Evolutionary conservation across 371 early-diverging fungal genomes (phyloP).

Genomic region (Syncephalastrum sp.): DNA sequence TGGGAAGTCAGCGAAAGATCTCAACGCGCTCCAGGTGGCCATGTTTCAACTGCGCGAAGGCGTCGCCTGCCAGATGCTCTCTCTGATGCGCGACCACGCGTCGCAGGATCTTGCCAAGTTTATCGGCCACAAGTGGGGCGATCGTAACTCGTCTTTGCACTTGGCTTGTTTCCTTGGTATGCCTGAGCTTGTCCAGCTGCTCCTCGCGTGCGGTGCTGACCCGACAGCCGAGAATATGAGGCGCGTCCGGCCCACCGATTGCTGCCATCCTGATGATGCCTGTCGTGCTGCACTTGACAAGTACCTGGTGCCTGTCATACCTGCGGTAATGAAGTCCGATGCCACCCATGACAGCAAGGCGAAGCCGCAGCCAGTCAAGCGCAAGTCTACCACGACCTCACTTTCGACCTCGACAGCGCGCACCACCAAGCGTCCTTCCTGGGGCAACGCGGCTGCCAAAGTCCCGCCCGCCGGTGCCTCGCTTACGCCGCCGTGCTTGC

Average conservation of each 20-base stretch:
- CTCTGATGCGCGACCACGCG: constrained; percentile 13
- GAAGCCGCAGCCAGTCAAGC: too few relatives aligned
- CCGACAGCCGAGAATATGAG: constrained; percentile 59
- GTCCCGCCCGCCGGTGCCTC: too few relatives aligned
- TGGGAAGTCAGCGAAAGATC: constrained; percentile 18
- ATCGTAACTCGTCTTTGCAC: constrained; percentile 71
- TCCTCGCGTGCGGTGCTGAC: constrained; percentile 64
- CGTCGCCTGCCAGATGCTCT: constrained; percentile 13
- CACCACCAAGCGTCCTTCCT: too few relatives aligned
- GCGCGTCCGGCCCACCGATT: constrained; percentile 67
- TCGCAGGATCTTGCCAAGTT: constrained; percentile 28
- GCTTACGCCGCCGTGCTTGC: too few relatives aligned
- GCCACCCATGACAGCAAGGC: too few relatives aligned
- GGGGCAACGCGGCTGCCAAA: too few relatives aligned
- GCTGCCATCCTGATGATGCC: constrained; percentile 53
- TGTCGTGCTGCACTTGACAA: neutral
- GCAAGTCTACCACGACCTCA: too few relatives aligned
- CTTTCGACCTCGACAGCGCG: too few relatives aligned
- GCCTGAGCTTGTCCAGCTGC: constrained; percentile 58
- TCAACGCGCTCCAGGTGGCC: constrained; percentile 24
- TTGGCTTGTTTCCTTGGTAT: constrained; percentile 72
- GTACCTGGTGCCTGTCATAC: too few relatives aligned
- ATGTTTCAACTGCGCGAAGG: constrained; percentile 14
- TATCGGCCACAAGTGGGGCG: constrained; percentile 66
- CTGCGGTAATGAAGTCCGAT: too few relatives aligned